Evolutionary conservation across 345 rosid genomes (phyloP).

Genomic region (Sisymbrium irio): DNA sequence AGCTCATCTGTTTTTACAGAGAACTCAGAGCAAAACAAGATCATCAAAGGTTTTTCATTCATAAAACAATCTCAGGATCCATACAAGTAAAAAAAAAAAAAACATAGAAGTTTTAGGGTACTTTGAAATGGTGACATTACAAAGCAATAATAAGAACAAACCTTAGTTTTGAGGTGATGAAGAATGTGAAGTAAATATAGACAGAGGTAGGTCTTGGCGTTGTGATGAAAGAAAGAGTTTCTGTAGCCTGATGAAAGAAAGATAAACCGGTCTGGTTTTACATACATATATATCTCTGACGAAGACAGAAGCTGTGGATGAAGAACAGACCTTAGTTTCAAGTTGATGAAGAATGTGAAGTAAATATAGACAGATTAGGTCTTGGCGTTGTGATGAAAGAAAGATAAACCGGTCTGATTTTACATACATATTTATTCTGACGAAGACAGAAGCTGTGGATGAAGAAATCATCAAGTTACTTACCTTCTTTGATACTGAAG

Average conservation of each 20-base stretch:
- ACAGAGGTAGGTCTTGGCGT: too few relatives aligned
- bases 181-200: too few relatives aligned
- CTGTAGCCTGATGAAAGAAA: too few relatives aligned
- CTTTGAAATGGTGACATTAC: too few relatives aligned
- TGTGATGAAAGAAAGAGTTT: too few relatives aligned
- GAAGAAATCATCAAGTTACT: background rate
- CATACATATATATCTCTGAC: too few relatives aligned
- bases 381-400: background rate
- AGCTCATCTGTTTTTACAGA: background rate
- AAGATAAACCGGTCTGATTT: background rate
- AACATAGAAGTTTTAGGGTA: background rate
- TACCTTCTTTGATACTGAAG: slow-evolving; percentile 11
- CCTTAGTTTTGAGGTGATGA: too few relatives aligned
- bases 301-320: too few relatives aligned
- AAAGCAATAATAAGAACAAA: too few relatives aligned
- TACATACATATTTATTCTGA: background rate
- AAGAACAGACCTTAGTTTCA: background rate
- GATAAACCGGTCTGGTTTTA: too few relatives aligned
- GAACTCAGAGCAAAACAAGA: background rate
- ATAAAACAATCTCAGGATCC: background rate
- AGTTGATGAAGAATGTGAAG: background rate
- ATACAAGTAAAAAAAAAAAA: background rate
- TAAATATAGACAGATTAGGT: background rate
- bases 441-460: background rate
- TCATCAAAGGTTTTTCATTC: background rate